Evolutionary conservation across 1,284 basidiomycete genomes (phyloP).

Genomic region (Malassezia cuniculi): DNA sequence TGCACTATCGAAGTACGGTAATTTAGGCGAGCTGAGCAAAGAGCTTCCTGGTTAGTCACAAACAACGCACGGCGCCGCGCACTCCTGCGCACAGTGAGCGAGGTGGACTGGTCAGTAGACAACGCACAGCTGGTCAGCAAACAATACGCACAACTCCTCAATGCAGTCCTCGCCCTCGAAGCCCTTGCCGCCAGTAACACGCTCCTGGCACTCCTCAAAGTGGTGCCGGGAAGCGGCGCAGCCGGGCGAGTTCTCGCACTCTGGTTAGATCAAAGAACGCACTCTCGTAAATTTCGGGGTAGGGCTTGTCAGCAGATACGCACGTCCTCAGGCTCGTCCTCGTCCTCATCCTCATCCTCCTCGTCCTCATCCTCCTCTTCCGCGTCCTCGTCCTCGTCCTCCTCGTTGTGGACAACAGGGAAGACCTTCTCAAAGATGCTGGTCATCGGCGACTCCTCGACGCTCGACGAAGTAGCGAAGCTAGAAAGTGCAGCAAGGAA

Average conservation of each 20-base stretch:
- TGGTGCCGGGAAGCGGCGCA: slow-evolving; percentile 41
- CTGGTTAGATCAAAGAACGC: slow-evolving; percentile 14
- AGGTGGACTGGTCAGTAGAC: slow-evolving; percentile 25
- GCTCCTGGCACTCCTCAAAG: slow-evolving; percentile 43
- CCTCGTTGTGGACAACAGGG: slow-evolving; percentile 28
- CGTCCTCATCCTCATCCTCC: slow-evolving; percentile 24
- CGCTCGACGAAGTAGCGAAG: slow-evolving; percentile 4
- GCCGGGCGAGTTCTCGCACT: slow-evolving; percentile 40
- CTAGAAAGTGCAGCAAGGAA: slow-evolving; percentile 8
- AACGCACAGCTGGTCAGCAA: slow-evolving; percentile 1
- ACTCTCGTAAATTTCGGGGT: slow-evolving; percentile 32
- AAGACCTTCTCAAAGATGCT: slow-evolving; percentile 28
- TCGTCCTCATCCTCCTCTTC: slow-evolving; percentile 19
- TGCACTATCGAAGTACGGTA: no score
- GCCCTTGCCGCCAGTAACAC: slow-evolving; percentile 39
- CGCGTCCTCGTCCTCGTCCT: background rate
- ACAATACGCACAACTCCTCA: slow-evolving; percentile 41
- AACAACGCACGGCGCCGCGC: slow-evolving; percentile 28
- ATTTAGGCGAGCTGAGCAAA: slow-evolving; percentile 32
- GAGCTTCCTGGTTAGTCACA: slow-evolving; percentile 21
- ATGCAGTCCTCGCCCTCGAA: slow-evolving; percentile 43
- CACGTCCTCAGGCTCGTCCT: slow-evolving; percentile 38
- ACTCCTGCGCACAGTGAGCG: slow-evolving; percentile 38
- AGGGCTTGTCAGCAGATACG: slow-evolving; percentile 18
- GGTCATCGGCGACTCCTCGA: slow-evolving; percentile 6